A percentile compares a stretch with the other conserved stretches of the same genome.
phyloP scores from a whole-genome alignment of 306 rosid genomes.

The Vigna mungo region DNA sequence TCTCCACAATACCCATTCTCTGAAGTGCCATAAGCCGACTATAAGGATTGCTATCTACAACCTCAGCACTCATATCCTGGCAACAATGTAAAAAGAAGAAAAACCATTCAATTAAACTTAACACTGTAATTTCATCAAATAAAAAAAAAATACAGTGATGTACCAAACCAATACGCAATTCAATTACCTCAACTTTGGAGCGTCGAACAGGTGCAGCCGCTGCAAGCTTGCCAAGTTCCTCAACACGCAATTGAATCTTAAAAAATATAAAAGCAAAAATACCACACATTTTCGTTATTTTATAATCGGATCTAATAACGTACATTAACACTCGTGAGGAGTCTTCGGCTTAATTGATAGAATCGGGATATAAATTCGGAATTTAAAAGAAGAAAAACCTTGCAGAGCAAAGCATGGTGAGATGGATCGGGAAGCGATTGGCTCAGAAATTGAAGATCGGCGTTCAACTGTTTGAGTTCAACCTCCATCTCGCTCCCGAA shows the following conservation, averaged over 20 bases:
- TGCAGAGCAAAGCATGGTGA: slow-evolving; percentile 55
- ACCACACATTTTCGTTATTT: not conserved
- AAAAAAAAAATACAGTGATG: not conserved
- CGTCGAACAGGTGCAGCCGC: slow-evolving; percentile 66
- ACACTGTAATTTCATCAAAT: slow-evolving; percentile 14
- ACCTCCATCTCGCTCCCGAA: slow-evolving; percentile 61
- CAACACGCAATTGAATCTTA: slow-evolving; percentile 74
- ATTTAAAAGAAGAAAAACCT: slow-evolving; percentile 53
- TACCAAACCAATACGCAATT: slow-evolving; percentile 9
- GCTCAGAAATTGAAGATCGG: slow-evolving; percentile 81
- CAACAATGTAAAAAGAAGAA: slow-evolving; percentile 42
- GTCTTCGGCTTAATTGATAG: not conserved
- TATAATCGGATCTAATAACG: not conserved
- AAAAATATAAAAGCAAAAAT: slow-evolving; percentile 10
- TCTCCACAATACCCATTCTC: slow-evolving; percentile 96
- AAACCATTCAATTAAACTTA: not conserved
- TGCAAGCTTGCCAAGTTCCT: slow-evolving; percentile 64
- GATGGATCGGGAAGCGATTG: slow-evolving; percentile 75
- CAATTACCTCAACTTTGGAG: slow-evolving; percentile 75
- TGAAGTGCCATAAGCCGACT: slow-evolving; percentile 99
- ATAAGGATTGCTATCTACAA: slow-evolving; percentile 94
- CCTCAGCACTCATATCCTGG: slow-evolving; percentile 98
- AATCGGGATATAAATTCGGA: not conserved
- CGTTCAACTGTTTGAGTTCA: slow-evolving; percentile 65
- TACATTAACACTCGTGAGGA: not conserved